Evolutionary conservation across 2,329 filamentous ascomycete species (phyloP), one percentile per base, ranked within the genome.

Genomic region (Bretziella fagacearum): DNA sequence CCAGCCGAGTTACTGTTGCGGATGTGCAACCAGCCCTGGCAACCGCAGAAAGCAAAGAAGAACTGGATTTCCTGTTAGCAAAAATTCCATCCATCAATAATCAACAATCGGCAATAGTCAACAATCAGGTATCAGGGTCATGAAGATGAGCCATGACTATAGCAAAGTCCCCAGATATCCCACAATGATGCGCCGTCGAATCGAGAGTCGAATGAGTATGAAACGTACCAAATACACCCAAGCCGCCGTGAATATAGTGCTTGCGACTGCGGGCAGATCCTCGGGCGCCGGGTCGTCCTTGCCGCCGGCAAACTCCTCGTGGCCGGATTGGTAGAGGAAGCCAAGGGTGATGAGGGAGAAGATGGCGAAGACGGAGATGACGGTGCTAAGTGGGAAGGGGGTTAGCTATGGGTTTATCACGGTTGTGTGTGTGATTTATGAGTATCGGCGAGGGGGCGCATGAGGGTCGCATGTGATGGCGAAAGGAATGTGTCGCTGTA

Each of bases 11-110:
- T 73, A 64, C 77, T 85, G 63, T 87, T 81, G 62, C 85, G 79
- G 56, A 84, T 65, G 63, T 96, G 86, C 52, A 95, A 72, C 58
- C 82, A 75, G 53, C 86, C 89, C 63, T 96, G 89, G 55, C 87
- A 75, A 49, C 81, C 83, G 64, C 89, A 96, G 66, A 93, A 95
- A 44, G 93, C 71, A 48, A 95, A 74, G 70, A 96, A 96, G 15
- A 72, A 78, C 87, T 93, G 54, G 17, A 27, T 7, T 13, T 26
- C 11, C 30, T 10, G 43, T 45, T 45, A 36, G 22, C 17, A 44
- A 32, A n/a, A n/a, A n/a, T n/a, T n/a, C n/a, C n/a, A n/a, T n/a
- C n/a, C n/a, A n/a, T n/a, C n/a, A n/a, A n/a, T n/a, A n/a, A n/a
- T n/a, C n/a, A n/a, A n/a, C n/a, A n/a, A n/a, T n/a, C n/a, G n/a